These are phyloP conservation scores for Kluyveromyces aestuarii DNA, from an alignment of 805 yeast genomes.

Conservation along the genomic window DNA sequence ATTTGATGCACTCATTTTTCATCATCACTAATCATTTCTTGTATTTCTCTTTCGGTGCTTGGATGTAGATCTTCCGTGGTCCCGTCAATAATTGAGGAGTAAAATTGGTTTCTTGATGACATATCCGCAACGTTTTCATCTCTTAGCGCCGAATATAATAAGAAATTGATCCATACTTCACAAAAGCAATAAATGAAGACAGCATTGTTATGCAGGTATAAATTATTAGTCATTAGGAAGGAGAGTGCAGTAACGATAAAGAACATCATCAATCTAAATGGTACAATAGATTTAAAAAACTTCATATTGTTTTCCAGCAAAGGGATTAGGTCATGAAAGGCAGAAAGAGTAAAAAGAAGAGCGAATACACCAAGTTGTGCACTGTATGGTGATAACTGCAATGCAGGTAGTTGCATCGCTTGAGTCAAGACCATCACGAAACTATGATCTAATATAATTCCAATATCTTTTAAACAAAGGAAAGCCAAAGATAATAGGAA, in stretches of 20 bases:
- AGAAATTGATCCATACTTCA: conserved; percentile 63
- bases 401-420: conserved; percentile 45
- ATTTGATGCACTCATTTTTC: background rate
- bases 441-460: conserved; percentile 35
- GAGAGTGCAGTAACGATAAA: conserved; percentile 43
- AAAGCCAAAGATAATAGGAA: conserved; percentile 38
- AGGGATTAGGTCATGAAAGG: conserved; percentile 52
- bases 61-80: background rate
- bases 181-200: conserved; percentile 50
- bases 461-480: conserved; percentile 40
- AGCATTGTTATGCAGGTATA: conserved; percentile 48
- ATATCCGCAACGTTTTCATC: conserved; percentile 51
- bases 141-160: conserved; percentile 50
- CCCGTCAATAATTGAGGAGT: background rate
- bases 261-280: conserved; percentile 42
- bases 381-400: conserved; percentile 25
- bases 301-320: conserved; percentile 33
- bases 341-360: conserved; percentile 35
- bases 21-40: background rate
- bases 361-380: conserved; percentile 44
- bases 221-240: conserved; percentile 36
- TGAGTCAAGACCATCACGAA: conserved; percentile 45
- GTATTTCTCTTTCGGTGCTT: conserved; percentile 3
- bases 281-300: conserved; percentile 54
- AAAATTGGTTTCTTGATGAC: conserved; percentile 11